Percentiles rank a stretch among this genome's conserved stretches.
Evolutionary conservation across 306 rosid species (phyloP).

Genomic region (Datisca glomerata): DNA sequence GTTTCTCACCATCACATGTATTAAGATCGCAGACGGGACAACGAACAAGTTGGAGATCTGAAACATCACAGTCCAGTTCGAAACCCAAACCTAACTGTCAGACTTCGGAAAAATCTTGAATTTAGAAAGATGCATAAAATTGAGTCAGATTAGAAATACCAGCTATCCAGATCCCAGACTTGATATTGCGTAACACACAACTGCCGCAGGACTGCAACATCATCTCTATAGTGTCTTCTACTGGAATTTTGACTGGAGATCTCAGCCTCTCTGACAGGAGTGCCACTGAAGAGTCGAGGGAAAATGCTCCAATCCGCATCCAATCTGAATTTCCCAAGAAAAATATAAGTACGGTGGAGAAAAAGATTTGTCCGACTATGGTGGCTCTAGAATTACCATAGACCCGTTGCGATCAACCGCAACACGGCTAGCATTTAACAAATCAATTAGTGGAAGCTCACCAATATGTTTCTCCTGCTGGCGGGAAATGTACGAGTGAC

Average conservation of each 20-base stretch:
- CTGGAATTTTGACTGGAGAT: conserved; percentile 27
- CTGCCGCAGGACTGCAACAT: conserved; percentile 53
- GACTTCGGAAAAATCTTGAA: not conserved
- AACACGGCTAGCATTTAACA: no score
- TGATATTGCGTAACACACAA: conserved; percentile 57
- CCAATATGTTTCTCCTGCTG: conserved; percentile 86
- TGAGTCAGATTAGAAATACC: conserved; percentile 31
- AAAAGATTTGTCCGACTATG: not conserved
- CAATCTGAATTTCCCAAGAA: conserved; percentile 42
- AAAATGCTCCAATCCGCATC: conserved; percentile 96
- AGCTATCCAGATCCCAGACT: conserved; percentile 89
- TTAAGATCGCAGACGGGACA: conserved; percentile 92
- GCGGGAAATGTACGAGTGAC: conserved; percentile 78
- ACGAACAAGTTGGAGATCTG: conserved; percentile 97
- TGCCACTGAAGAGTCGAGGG: conserved; percentile 54
- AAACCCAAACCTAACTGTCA: conserved; percentile 10
- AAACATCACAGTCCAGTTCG: conserved; percentile 20
- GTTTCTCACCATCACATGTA: conserved; percentile 74
- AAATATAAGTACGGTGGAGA: conserved; percentile 5
- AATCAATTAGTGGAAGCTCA: conserved; percentile 21
- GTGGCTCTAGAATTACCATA: no score
- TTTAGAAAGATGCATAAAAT: not conserved
- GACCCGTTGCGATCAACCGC: no score
- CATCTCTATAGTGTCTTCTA: conserved; percentile 27
- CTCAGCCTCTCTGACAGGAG: conserved; percentile 50